Base-by-base conservation (phyloP, 305 asterid genomes). In the Salvia sclarea region DNA sequence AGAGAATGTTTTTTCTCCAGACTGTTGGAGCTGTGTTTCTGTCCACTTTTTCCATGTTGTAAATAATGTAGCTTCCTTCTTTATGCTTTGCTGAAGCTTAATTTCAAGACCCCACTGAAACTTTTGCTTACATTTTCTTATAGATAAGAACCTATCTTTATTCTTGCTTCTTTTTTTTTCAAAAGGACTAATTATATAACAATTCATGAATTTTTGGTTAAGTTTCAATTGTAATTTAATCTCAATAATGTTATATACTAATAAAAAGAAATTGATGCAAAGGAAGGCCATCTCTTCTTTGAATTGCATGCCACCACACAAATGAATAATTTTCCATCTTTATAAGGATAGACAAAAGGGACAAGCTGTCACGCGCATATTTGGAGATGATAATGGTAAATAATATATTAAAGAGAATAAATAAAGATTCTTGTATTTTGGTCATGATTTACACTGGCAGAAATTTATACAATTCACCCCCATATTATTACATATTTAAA, bases 301-400 rank as follows among this genome's bases (percentile, higher is more conserved):
- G n/a, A 10, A 11, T 38, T 38, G 43, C 43, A 10, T 37, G 44
- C 44, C 24, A 47, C 11, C 24, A 17, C 22, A 17, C 13, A 47
- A 13, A 47, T 47, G 0, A 17, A 20, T 48, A 49, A 8, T 49
- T 18, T 20, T 49, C 0, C 31, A 49, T 49, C 56, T 49, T 49
- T 53, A 2, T 22, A 13, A 53, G 35, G 58, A 20, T 8, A 53
- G 12, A 53, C 59, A 53, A 12, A 22, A 53, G 59, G 18, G 37
- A 13, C 35, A 24, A 53, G 59, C 59, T 53, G 59, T 52, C 59
- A 52, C 59, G 22, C 11, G 59, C 56, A 50, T 50, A 20, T 49
- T 20, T 18, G 3, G 12, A 50, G 57, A 50, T 50, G 57, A 50
- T 50, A 21, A 21, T 50, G 12, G 57, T 10, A 21, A 10, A 50